Percentiles rank a stretch among this genome's conserved stretches.
phyloP scores from a whole-genome alignment of 306 rosid genomes.

The Rosa lucieae region DNA sequence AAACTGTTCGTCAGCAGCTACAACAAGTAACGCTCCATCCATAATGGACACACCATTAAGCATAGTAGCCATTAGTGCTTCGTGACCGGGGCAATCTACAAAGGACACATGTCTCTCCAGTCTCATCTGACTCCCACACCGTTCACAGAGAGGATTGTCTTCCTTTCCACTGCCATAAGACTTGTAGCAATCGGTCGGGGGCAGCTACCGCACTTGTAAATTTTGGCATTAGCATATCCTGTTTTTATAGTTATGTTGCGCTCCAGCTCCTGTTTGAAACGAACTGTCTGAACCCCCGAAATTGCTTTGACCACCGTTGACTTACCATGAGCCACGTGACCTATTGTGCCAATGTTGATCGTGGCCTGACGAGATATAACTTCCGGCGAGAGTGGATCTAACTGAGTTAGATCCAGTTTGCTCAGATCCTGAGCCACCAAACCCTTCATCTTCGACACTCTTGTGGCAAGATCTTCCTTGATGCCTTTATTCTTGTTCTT shows the following conservation, averaged over 20 bases:
- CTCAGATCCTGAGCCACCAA: constrained; percentile 90
- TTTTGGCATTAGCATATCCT: background rate
- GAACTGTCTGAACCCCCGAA: constrained; percentile 92
- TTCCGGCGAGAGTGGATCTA: constrained; percentile 86
- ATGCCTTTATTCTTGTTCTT: background rate
- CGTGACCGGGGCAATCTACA: constrained; percentile 87
- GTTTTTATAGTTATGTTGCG: constrained; percentile 35
- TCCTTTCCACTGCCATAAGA: constrained; percentile 89
- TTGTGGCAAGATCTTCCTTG: background rate
- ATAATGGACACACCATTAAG: constrained; percentile 81
- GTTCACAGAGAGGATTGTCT: constrained; percentile 77
- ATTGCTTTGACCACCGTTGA: constrained; percentile 91
- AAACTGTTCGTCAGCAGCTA: constrained; percentile 75
- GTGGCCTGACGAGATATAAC: constrained; percentile 92
- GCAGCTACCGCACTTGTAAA: background rate
- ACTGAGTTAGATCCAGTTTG: constrained; percentile 76
- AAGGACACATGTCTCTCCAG: constrained; percentile 78
- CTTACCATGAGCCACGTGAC: constrained; percentile 96
- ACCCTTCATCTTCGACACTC: constrained; percentile 33
- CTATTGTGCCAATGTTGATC: constrained; percentile 59
- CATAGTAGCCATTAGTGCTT: constrained; percentile 86
- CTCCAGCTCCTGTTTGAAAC: constrained; percentile 89
- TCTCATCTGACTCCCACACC: constrained; percentile 82
- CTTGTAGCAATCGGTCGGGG: background rate
- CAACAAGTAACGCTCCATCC: constrained; percentile 71